Evolutionary conservation across 768 basidiomycete species (phyloP).

Genomic region (Boletus sp.): DNA sequence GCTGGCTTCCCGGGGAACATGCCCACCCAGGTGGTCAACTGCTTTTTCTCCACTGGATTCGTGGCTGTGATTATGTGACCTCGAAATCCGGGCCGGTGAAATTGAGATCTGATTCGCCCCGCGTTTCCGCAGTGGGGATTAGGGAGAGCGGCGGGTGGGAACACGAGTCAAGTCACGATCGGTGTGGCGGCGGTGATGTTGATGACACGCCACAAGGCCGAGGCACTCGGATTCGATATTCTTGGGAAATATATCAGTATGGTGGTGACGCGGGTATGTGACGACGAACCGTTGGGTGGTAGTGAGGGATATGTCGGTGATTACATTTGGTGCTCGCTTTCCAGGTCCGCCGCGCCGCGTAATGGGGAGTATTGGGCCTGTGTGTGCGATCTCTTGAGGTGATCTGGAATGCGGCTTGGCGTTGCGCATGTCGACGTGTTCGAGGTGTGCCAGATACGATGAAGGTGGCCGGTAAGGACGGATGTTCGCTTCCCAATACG

Average conservation of each 20-base stretch:
- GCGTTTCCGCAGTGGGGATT: conserved; percentile 86
- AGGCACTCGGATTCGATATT: conserved; percentile 68
- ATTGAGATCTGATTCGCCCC: conserved; percentile 67
- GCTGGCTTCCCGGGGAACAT: conserved; percentile 80
- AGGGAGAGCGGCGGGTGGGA: conserved; percentile 73
- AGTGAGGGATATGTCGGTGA: background rate
- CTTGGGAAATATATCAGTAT: conserved; percentile 77
- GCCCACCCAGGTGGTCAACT: conserved; percentile 70
- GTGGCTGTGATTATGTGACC: conserved; percentile 77
- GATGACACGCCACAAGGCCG: conserved; percentile 79
- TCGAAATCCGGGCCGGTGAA: conserved; percentile 76
- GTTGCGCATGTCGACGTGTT: conserved; percentile 73
- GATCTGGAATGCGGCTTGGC: too few relatives aligned
- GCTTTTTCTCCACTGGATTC: conserved; percentile 84
- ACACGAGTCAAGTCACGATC: conserved; percentile 83
- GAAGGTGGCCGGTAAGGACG: background rate
- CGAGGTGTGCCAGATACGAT: conserved; percentile 46
- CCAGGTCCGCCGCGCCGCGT: conserved; percentile 74
- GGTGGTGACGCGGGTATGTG: conserved; percentile 55
- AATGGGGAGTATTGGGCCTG: conserved; percentile 89
- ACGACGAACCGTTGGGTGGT: background rate
- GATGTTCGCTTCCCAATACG: conserved; percentile 72
- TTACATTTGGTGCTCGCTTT: background rate
- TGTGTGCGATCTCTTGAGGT: conserved; percentile 83
- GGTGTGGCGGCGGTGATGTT: conserved; percentile 81